Base-by-base conservation (phyloP, 192 early-diverging fungal genomes). In the Geranomyces michiganensis region DNA sequence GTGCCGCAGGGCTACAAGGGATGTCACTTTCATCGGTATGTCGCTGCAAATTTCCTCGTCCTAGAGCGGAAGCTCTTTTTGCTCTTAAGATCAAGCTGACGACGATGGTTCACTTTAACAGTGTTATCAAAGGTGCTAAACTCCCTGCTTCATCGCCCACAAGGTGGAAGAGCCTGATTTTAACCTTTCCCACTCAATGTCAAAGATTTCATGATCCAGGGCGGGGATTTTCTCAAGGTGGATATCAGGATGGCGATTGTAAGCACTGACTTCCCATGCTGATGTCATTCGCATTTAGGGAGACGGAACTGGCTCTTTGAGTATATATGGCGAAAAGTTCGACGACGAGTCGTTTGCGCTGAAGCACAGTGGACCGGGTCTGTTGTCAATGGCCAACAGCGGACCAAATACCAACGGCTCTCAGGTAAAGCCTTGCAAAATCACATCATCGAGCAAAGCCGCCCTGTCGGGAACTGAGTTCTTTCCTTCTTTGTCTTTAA, bases 131-230 rank as follows among this genome's bases (percentile, higher is more conserved):
- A 79, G 82, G 81, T 84, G 10, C n/a, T n/a, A n/a, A n/a, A n/a
- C n/a, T n/a, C n/a, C n/a, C n/a, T n/a, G n/a, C n/a, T n/a, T n/a
- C n/a, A n/a, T n/a, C n/a, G n/a, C n/a, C n/a, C n/a, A n/a, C n/a
- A n/a, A n/a, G n/a, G n/a, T n/a, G n/a, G n/a, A n/a, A n/a, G n/a
- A n/a, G n/a, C n/a, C n/a, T n/a, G 46, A 47, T 47, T 47, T 47
- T 47, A 47, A 47, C 19, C 12, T 19, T 47, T 47, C 46, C 12
- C 12, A 47, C 59, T n/a, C n/a, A n/a, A n/a, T n/a, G n/a, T n/a
- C n/a, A n/a, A n/a, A 88, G 92, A 94, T 74, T 96, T 94, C 78
- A 96, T 96, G 94, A 87, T 93, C 1, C 94, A 95, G 77, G 92
- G 93, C 27, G 94, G 94, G 19, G 94, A 96, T 73, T 95, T 94